Evolutionary conservation across 1,284 basidiomycete species (phyloP).

Genomic region (Cryptococcus amylolentus): DNA sequence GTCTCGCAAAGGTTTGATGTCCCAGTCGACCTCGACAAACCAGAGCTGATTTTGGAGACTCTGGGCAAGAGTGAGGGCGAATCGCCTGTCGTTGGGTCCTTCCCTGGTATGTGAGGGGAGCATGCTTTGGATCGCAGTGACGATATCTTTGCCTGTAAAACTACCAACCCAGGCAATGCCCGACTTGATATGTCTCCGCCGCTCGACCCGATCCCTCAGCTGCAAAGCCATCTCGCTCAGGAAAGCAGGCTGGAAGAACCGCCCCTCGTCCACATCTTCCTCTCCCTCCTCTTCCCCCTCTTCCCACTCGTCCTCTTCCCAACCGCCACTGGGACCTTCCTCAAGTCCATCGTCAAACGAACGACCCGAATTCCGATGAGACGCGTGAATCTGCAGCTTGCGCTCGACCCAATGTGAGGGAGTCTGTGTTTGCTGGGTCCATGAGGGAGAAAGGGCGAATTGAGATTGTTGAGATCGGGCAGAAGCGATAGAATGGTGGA

Average conservation of each 20-base stretch:
- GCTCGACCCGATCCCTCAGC: slow-evolving; percentile 77
- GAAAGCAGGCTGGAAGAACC: slow-evolving; percentile 80
- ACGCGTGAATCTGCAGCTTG: slow-evolving; percentile 47
- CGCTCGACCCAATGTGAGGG: slow-evolving; percentile 45
- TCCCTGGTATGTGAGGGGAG: slow-evolving; percentile 71
- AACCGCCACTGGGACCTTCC: slow-evolving; percentile 12
- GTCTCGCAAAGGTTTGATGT: slow-evolving; percentile 74
- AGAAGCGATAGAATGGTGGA: slow-evolving; percentile 16
- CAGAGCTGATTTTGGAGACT: slow-evolving; percentile 87
- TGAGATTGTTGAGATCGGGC: slow-evolving; percentile 9
- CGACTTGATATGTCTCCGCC: slow-evolving; percentile 83
- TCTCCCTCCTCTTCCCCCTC: slow-evolving; percentile 50
- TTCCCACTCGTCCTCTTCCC: slow-evolving; percentile 53
- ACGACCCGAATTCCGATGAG: slow-evolving; percentile 10
- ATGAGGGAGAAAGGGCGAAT: slow-evolving; percentile 29
- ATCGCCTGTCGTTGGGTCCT: slow-evolving; percentile 66
- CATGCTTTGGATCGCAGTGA: slow-evolving; percentile 76
- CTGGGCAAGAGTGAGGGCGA: slow-evolving; percentile 79
- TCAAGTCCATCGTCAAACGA: slow-evolving; percentile 49
- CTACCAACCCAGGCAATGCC: slow-evolving; percentile 79
- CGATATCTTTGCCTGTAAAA: slow-evolving; percentile 88
- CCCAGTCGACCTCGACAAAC: slow-evolving; percentile 98
- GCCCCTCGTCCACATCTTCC: slow-evolving; percentile 64
- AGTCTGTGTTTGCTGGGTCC: slow-evolving; percentile 30
- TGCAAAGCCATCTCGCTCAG: slow-evolving; percentile 85